Base-by-base conservation (phyloP, 768 basidiomycete species). In the Vararia minispora region DNA sequence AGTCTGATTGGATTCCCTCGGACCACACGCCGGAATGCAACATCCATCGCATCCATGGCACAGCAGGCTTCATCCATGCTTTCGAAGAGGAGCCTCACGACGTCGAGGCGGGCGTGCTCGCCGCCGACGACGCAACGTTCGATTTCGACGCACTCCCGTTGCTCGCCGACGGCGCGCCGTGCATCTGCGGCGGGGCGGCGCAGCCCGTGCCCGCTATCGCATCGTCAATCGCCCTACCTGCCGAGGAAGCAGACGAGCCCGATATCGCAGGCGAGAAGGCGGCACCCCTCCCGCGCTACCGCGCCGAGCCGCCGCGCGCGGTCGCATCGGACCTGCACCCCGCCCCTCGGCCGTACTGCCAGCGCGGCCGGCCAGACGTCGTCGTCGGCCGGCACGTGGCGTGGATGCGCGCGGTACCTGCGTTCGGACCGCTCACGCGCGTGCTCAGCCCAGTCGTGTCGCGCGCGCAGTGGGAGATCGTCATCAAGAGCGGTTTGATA, bases 391-490 rank as follows among this genome's bases (percentile, higher is more conserved):
- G 12, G 16, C 26, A 21, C 13, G 27, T 21, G 29, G 62, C 62
- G 43, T 56, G 59, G 46, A 60, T 74, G 33, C 61, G 62, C 31
- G 60, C 66, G 9, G 82, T 85, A 12, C 83, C 84, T 2, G 74
- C 81, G 30, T 87, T 87, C 45, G 69, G 74, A 16, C 79, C 82
- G 23, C 59, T 88, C 40, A 85, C 85, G 29, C 68, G 65, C 28
- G 64, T 88, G 16, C 64, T 81, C 35, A 81, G 71, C 42, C 76
- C 81, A 12, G 65, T 79, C 40, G 73, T 87, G 35, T 68, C 72
- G 36, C 68, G 86, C n/a, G 82, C 74, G 3, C 86, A 89, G 49
- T 88, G 85, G 86, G 83, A 87, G 57, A 79, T 88, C 21, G 80
- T 87, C 22, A 61, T 81, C 20, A 64, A 80, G 26, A 78, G 77